phyloP scores from a whole-genome alignment of 257 asterid genomes.

The Marsdenia floribunda region DNA sequence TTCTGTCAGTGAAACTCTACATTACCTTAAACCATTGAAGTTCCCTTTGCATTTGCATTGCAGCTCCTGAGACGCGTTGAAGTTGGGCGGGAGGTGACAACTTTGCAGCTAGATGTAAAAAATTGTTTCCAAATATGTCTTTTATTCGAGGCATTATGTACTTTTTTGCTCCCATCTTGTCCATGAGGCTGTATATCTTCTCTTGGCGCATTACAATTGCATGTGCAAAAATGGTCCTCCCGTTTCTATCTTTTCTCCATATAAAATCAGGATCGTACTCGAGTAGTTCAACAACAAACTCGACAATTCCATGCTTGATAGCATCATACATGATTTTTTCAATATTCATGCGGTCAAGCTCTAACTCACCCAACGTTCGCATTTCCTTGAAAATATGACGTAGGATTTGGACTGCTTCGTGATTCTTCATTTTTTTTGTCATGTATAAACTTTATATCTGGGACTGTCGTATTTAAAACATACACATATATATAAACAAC shows the following conservation, averaged over 20 bases:
- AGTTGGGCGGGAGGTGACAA: conserved; percentile 18
- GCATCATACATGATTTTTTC: conserved; percentile 36
- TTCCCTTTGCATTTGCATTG: conserved; percentile 39
- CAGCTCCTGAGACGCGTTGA: conserved; percentile 30
- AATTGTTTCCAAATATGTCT: conserved; percentile 19
- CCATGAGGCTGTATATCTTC: conserved; percentile 22
- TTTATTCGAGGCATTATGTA: conserved; percentile 9
- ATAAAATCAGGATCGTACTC: conserved; percentile 17
- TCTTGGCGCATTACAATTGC: conserved; percentile 31
- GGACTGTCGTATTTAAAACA: conserved; percentile 17
- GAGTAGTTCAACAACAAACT: conserved; percentile 19
- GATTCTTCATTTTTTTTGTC: conserved; percentile 29
- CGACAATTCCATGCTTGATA: conserved; percentile 25
- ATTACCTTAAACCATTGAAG: conserved; percentile 39
- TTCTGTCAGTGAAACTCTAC: too few relatives aligned
- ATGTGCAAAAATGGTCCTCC: conserved; percentile 19
- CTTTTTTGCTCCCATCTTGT: conserved; percentile 13
- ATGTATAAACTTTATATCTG: conserved; percentile 30
- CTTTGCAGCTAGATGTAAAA: conserved; percentile 33
- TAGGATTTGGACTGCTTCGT: conserved; percentile 25
- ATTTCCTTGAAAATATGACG: conserved; percentile 25
- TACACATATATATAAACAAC: too few relatives aligned
- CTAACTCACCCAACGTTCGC: conserved; percentile 6
- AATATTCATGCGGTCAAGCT: conserved; percentile 32
- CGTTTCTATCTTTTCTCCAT: conserved; percentile 5